Percentiles rank a stretch among this genome's conserved stretches.
Conservation (phyloP, 306 rosid species). For the Morella rubra region DNA sequence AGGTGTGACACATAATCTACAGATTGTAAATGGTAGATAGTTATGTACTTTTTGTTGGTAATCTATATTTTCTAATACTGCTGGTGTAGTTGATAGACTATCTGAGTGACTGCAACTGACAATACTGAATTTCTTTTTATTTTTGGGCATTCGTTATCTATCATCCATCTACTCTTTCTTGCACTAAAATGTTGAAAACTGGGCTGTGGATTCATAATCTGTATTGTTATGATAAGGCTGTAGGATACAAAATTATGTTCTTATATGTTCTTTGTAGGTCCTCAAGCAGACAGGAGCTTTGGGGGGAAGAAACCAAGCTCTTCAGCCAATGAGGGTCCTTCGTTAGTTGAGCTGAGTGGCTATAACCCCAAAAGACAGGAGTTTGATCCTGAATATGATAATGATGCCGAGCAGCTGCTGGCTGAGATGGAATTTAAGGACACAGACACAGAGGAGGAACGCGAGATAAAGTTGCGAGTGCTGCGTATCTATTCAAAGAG, state of each 20-base stretch:
- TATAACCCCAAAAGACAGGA: slow-evolving; percentile 84
- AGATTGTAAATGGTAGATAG: slow-evolving; percentile 12
- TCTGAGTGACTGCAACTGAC: not conserved
- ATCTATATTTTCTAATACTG: not conserved
- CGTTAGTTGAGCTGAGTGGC: slow-evolving; percentile 84
- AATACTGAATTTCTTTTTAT: not conserved
- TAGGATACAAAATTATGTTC: slow-evolving; percentile 1
- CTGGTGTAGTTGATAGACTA: not conserved
- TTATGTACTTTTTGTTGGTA: not conserved
- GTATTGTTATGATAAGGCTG: slow-evolving; percentile 4
- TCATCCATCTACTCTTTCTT: not conserved
- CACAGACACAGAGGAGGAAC: slow-evolving; percentile 76
- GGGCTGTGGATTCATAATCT: not conserved
- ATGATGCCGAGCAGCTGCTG: slow-evolving; percentile 85
- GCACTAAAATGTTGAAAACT: not conserved
- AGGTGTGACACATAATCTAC: slow-evolving; percentile 49
- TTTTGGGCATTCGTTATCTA: not conserved
- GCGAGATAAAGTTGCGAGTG: slow-evolving; percentile 77
- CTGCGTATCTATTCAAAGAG: slow-evolving; percentile 76
- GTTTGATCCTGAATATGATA: slow-evolving; percentile 93
- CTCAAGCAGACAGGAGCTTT: slow-evolving; percentile 62
- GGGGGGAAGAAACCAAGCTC: slow-evolving; percentile 64
- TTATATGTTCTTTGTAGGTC: slow-evolving; percentile 47
- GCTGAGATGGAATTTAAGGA: slow-evolving; percentile 99
- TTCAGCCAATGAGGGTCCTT: slow-evolving; percentile 68